Conservation (phyloP, 1,139 yeast species). For the Hyphopichia buzzinii region DNA sequence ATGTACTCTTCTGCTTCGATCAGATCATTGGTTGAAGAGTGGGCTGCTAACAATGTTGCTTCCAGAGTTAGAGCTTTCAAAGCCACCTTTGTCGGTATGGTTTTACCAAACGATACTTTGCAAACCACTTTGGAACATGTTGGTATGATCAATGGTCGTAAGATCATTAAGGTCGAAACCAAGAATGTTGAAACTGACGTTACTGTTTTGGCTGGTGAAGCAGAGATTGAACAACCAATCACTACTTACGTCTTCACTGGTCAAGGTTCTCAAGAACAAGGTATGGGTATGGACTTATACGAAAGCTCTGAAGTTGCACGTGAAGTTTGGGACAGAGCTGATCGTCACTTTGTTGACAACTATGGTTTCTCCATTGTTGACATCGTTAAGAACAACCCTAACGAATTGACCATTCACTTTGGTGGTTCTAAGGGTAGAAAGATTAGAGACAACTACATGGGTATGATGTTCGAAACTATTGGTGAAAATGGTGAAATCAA, state of each 20-base stretch:
- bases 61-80: slow-evolving; percentile 93
- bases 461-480: slow-evolving; percentile 97
- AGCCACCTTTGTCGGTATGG: slow-evolving; percentile 94
- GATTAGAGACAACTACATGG: slow-evolving; percentile 89
- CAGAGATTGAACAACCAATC: slow-evolving; percentile 97
- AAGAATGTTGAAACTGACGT: slow-evolving; percentile 75
- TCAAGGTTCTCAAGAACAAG: slow-evolving; percentile 99
- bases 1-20: slow-evolving; percentile 97
- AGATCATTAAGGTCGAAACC: slow-evolving; percentile 90
- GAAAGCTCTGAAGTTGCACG: slow-evolving; percentile 88
- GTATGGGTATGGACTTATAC: slow-evolving; percentile 99
- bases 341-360: slow-evolving; percentile 83
- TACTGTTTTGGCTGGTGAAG: slow-evolving; percentile 86
- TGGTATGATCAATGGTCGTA: slow-evolving; percentile 99
- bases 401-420: slow-evolving; percentile 90
- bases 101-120: slow-evolving; percentile 88
- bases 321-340: slow-evolving; percentile 98
- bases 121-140: slow-evolving; percentile 89
- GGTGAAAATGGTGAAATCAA: slow-evolving; percentile 79
- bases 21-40: slow-evolving; percentile 91
- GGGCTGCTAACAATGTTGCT: slow-evolving; percentile 98
- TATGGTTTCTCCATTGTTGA: slow-evolving; percentile 96
- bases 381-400: slow-evolving; percentile 94
- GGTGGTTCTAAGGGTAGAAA: slow-evolving; percentile 98
- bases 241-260: slow-evolving; percentile 98